phyloP scores from a whole-genome alignment of 2,329 filamentous ascomycete species.

The Helotiales sp. region DNA sequence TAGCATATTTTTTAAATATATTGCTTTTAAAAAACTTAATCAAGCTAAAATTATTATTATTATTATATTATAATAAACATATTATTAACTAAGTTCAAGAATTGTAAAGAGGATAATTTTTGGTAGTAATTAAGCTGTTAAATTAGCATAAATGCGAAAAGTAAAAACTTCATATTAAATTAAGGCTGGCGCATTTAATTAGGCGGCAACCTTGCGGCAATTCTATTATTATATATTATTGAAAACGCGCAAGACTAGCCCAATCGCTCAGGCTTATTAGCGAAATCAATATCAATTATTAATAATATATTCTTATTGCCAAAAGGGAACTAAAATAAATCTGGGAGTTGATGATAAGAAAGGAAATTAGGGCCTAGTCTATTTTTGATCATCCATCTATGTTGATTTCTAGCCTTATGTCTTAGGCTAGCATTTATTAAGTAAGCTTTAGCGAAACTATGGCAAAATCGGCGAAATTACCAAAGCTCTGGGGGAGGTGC shows the following conservation, averaged over 20 bases:
- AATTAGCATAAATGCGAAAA: conserved; percentile 22
- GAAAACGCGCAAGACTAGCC: conserved; percentile 27
- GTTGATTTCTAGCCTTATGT: background rate
- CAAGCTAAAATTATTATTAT: conserved; percentile 14
- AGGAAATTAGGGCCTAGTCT: background rate
- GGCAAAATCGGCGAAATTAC: too few species aligned
- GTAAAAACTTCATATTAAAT: conserved; percentile 21
- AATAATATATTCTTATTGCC: background rate
- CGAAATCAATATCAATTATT: background rate
- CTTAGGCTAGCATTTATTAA: background rate
- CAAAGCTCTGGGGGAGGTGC: background rate
- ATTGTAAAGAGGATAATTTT: conserved; percentile 18
- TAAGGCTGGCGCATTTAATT: conserved; percentile 33
- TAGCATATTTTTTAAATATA: conserved; percentile 23
- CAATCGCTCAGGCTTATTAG: background rate
- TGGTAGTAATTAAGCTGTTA: conserved; percentile 20
- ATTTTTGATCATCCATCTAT: background rate
- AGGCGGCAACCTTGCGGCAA: conserved; percentile 27
- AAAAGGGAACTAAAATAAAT: background rate
- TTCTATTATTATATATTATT: conserved; percentile 28
- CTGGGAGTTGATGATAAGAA: background rate
- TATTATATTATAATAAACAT: conserved; percentile 10
- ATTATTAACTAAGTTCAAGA: conserved; percentile 12
- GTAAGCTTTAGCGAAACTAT: background rate
- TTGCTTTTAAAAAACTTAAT: conserved; percentile 12